Evolutionary conservation across 2,329 filamentous ascomycete species (phyloP).

Genomic region (Stagonosporopsis vannaccii): DNA sequence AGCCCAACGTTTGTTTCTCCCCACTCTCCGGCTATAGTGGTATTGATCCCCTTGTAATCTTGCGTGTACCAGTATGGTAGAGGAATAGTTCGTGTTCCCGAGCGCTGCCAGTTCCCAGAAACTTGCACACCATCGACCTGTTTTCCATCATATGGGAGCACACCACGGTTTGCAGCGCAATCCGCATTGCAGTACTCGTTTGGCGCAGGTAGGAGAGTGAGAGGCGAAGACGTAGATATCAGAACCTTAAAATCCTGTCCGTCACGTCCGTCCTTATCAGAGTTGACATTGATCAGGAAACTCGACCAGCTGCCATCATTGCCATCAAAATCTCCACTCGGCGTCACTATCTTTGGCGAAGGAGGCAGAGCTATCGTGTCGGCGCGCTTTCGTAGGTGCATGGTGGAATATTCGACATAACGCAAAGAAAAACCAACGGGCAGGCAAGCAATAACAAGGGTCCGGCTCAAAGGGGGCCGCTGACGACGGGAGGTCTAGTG

Average conservation of each 20-base stretch:
- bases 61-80: slow-evolving; percentile 28
- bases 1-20: slow-evolving; percentile 38
- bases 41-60: slow-evolving; percentile 1
- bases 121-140: slow-evolving; percentile 32
- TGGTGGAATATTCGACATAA: slow-evolving; percentile 26
- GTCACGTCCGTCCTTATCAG: slow-evolving; percentile 24
- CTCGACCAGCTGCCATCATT: slow-evolving; percentile 54
- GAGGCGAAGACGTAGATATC: slow-evolving; percentile 39
- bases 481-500: slow-evolving; percentile 25
- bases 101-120: slow-evolving; percentile 26
- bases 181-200: slow-evolving; percentile 36
- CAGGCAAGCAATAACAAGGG: slow-evolving; percentile 21
- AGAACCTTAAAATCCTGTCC: slow-evolving; percentile 49
- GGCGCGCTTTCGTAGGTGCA: slow-evolving; percentile 34
- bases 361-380: slow-evolving; percentile 23
- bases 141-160: slow-evolving; percentile 25
- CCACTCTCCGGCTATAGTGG: slow-evolving; percentile 22
- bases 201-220: slow-evolving; percentile 36
- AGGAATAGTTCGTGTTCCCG: slow-evolving; percentile 27
- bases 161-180: slow-evolving; percentile 41
- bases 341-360: slow-evolving; percentile 22
- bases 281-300: slow-evolving; percentile 51
- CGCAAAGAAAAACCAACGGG: slow-evolving; percentile 7
- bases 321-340: slow-evolving; percentile 44
- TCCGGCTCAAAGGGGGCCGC: slow-evolving; percentile 20